Percentiles rank a stretch among this genome's conserved stretches.
Evolutionary conservation across 306 rosid species (phyloP).

Genomic region (Geum urbanum): DNA sequence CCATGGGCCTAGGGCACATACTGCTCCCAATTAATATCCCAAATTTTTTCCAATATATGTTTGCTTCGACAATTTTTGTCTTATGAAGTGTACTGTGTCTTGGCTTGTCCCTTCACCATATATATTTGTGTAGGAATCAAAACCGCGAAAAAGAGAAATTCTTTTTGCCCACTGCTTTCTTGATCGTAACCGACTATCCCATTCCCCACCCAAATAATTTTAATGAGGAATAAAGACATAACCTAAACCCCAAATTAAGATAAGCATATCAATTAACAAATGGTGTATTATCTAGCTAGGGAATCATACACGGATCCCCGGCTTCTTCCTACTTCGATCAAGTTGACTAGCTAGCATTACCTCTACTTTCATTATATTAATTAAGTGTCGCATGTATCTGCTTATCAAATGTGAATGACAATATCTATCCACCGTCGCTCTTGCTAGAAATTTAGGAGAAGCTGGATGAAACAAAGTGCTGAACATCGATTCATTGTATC

Average conservation of each 20-base stretch:
- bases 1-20: too few relatives aligned
- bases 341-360: constrained; percentile 21
- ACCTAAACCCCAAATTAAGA: constrained; percentile 16
- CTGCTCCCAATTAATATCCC: too few relatives aligned
- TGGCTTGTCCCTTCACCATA: constrained; percentile 24
- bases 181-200: constrained; percentile 24
- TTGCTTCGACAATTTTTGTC: too few relatives aligned
- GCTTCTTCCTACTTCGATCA: constrained; percentile 10
- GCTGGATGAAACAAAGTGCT: too few relatives aligned
- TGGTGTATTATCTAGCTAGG: background rate
- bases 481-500: too few relatives aligned
- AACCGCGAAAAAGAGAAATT: constrained; percentile 30
- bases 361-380: background rate
- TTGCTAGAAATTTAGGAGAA: too few relatives aligned
- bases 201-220: constrained; percentile 15
- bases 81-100: background rate
- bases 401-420: background rate
- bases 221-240: constrained; percentile 19
- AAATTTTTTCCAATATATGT: too few relatives aligned
- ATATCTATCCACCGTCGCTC: background rate
- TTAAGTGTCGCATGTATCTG: background rate
- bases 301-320: constrained; percentile 9
- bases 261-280: constrained; percentile 11
- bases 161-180: constrained; percentile 44
- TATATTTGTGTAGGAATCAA: constrained; percentile 24